Percentiles rank a stretch among this genome's conserved stretches.
phyloP scores from a whole-genome alignment of 768 basidiomycete species.

The Pulveroboletus sp. region DNA sequence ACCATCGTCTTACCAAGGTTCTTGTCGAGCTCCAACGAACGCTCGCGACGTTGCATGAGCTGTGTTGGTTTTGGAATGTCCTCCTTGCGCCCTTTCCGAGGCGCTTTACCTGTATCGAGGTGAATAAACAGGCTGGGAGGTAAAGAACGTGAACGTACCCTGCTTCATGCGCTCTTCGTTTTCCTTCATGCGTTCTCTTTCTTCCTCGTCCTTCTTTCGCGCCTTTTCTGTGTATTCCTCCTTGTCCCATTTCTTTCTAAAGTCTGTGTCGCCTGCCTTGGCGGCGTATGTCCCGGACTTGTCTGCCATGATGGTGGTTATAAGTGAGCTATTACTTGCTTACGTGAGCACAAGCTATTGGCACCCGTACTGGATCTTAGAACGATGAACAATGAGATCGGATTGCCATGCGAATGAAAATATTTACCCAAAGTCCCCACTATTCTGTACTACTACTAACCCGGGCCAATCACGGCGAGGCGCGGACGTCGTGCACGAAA shows the following conservation, averaged over 20 bases:
- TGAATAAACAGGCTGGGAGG: background rate
- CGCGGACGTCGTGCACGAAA: no score
- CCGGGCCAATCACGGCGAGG: no score
- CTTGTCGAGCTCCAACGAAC: slow-evolving; percentile 86
- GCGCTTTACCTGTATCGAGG: slow-evolving; percentile 68
- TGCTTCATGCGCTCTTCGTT: slow-evolving; percentile 83
- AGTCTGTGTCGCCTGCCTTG: slow-evolving; percentile 62
- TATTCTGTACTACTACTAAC: no score
- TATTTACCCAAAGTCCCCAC: no score
- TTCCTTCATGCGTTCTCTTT: slow-evolving; percentile 79
- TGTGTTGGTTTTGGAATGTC: slow-evolving; percentile 93
- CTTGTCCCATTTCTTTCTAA: slow-evolving; percentile 93
- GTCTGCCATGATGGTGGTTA: slow-evolving; percentile 23
- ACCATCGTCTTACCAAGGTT: slow-evolving; percentile 95
- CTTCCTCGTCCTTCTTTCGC: slow-evolving; percentile 75
- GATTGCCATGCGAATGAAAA: no score
- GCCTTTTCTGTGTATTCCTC: slow-evolving; percentile 86
- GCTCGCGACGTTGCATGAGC: slow-evolving; percentile 86
- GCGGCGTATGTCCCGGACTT: slow-evolving; percentile 35
- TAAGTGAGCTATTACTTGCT: background rate
- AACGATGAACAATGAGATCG: no score
- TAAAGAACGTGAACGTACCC: slow-evolving; percentile 44
- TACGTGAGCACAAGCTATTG: background rate
- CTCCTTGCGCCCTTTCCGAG: slow-evolving; percentile 57
- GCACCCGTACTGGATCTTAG: no score